Evolutionary conservation across 2,329 filamentous ascomycete species (phyloP), one percentile per base, ranked within the genome.

Genomic region (Apiospora malaysiana): DNA sequence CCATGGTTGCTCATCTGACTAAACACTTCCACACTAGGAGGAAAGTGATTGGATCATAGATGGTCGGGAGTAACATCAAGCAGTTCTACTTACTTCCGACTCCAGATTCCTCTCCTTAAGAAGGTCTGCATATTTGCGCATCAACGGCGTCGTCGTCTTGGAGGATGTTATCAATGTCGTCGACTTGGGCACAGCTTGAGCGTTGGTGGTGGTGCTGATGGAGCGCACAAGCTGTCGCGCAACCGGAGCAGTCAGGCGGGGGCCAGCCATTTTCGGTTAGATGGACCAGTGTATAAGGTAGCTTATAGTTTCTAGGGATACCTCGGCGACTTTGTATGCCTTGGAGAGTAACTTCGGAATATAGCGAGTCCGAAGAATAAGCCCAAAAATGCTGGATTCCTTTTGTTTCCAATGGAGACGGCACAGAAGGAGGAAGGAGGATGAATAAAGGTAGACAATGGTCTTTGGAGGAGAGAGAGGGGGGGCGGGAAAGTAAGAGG

Each of bases 71-170:
- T 21, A 68, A 25, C 16, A 42, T 37, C 18, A 32, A 40, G 27
- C 42, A 42, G 32, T 32, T 45, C 23, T 51, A 74, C 79, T 76
- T 78, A 79, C 78, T 72, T 80, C 78, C 45, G 73, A 70, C 68
- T 80, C 79, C 74, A 74, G 73, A 73, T 77, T 80, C 75, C 77
- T 72, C 72, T 80, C 78, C 74, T 77, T 78, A 56, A 80, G 78
- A 25, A 80, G 78, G 25, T 80, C 79, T 68, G 78, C 78, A 77
- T 80, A 80, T 75, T 80, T 80, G 70, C 76, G 77, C 27, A 77
- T 78, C 23, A 80, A 71, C 59, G 78, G 76, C 46, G 78, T 76
- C 4, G 75, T 51, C 42, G 72, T 74, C 69, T 75, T 79, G 25
- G 78, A 78, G 69, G 74, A 74, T 59, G 76, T 76, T 68, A 79